Conservation (phyloP, 192 early-diverging fungal genomes). For the Glomus cerebriforme region DNA sequence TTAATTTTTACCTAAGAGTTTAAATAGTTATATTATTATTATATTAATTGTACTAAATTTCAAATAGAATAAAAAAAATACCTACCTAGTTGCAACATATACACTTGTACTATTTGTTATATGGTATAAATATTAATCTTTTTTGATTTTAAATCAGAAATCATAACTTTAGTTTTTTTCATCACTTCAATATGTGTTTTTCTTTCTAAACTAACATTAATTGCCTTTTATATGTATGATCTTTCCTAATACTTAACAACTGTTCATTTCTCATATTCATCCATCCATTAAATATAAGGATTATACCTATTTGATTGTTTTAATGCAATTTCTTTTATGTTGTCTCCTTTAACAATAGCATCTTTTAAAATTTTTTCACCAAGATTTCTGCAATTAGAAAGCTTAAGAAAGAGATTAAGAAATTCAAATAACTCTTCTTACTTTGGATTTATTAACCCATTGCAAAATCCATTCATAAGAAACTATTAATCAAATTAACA, state of each 20-base stretch:
- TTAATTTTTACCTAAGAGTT: background rate
- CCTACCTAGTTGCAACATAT: conserved; percentile 4
- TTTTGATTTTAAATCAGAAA: background rate
- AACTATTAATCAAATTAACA: too few relatives aligned
- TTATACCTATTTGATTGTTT: too few relatives aligned
- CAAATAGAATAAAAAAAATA: too few relatives aligned
- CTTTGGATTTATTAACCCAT: too few relatives aligned
- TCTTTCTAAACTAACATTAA: background rate
- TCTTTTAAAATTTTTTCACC: too few relatives aligned
- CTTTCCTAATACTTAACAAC: background rate
- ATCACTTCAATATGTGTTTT: background rate
- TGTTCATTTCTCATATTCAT: background rate
- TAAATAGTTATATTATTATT: background rate
- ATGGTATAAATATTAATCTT: background rate
- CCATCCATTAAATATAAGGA: too few relatives aligned
- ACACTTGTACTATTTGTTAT: background rate
- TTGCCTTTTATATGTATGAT: background rate
- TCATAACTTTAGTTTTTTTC: background rate
- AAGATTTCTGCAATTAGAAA: too few relatives aligned
- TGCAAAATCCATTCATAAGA: too few relatives aligned
- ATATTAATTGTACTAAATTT: too few relatives aligned
- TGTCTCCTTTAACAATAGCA: background rate
- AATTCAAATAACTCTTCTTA: too few relatives aligned
- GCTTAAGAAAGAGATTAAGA: too few relatives aligned
- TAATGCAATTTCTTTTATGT: too few relatives aligned